Base-by-base conservation (phyloP, 1,139 yeast genomes). In the Kluyveromyces sp. region DNA sequence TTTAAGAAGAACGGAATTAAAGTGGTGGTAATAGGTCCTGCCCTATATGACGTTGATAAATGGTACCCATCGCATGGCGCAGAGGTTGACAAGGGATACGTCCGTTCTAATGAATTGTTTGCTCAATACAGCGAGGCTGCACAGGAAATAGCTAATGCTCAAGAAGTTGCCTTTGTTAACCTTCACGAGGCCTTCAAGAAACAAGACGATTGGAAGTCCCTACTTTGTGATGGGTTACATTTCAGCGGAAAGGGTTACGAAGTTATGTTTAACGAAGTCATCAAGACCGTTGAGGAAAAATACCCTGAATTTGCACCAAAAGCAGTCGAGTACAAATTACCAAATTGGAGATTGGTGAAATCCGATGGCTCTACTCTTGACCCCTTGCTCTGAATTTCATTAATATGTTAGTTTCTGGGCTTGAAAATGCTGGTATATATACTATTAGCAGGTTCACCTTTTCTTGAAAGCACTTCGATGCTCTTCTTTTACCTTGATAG, bases 221-320 rank as follows among this genome's bases (percentile, higher is more conserved):
- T 71, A 6, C 56, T 75, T 8, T 50, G 58, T 7, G 92, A 84
- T 57, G 95, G 95, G 0, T 65, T 87, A 39, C 96, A 87, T 61
- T 82, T 73, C 59, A 71, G 77, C 2, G 78, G 81, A 0, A 59
- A 64, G n/a, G 87, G 81, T 0, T 85, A 85, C 61, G 64, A 66
- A 48, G 49, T 84, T 2, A 61, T 79, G 52, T 81, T 63, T 55
- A 66, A 73, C 8, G 71, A 65, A 34, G 48, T 83, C 7, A 50
- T 70, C 44, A 52, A 61, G 7, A 57, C 66, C 1, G 77, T 83
- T 30, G 55, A 61, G 1, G 46, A 50, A 1, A 40, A 59, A 25
- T 81, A 73, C 54, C 84, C 87, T 0, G 77, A 79, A 31, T 61
- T 66, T 3, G 53, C 63, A 2, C 73, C 79, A 0, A 70, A 66